phyloP scores from a whole-genome alignment of 116 monocot genomes.

The Papilionanthe hybrid region DNA sequence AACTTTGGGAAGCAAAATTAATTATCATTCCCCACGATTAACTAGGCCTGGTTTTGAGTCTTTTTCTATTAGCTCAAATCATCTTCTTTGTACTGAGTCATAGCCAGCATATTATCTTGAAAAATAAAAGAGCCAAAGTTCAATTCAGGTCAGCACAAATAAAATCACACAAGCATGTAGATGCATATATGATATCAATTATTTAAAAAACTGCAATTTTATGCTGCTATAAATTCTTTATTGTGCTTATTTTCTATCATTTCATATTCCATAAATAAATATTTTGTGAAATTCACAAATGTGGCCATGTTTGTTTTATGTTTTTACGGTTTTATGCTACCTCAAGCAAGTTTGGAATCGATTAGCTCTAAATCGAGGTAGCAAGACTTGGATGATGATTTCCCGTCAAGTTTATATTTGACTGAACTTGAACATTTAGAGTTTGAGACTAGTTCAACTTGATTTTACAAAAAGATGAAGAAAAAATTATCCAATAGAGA shows the following conservation, averaged over 20 bases:
- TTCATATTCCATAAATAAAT: background rate
- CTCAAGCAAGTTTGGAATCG: background rate
- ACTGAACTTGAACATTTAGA: background rate
- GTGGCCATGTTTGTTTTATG: background rate
- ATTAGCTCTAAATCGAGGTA: background rate
- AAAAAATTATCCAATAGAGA: too few species aligned
- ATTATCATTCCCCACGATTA: background rate
- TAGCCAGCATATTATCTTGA: background rate
- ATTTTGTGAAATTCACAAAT: background rate
- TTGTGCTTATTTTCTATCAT: background rate
- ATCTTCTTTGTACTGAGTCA: background rate
- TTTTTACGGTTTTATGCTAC: background rate
- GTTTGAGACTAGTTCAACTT: background rate
- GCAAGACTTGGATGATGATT: background rate
- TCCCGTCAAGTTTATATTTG: background rate
- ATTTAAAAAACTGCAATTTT: background rate
- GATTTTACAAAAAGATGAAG: too few species aligned
- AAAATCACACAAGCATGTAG: background rate
- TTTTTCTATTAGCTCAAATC: background rate
- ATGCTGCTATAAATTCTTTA: background rate
- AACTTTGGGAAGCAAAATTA: background rate
- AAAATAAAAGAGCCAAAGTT: background rate
- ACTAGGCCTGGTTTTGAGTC: background rate
- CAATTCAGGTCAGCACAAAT: background rate
- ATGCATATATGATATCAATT: background rate